Conservation (phyloP, 768 basidiomycete species). For the Tricholoma sp. region DNA sequence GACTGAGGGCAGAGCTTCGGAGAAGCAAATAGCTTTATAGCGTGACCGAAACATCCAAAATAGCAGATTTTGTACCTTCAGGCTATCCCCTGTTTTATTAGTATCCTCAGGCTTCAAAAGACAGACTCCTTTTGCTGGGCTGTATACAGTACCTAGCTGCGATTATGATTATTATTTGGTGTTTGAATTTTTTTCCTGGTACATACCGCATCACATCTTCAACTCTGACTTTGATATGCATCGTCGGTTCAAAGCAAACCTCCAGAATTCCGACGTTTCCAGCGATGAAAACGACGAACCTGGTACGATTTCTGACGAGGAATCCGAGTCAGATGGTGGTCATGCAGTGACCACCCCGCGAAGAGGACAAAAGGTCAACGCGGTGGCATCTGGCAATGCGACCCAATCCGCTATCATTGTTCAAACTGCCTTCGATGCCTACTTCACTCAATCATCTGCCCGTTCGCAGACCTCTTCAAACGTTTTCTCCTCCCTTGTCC, state of each 20-base stretch:
- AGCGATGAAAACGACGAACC: slow-evolving; percentile 12
- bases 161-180: no score
- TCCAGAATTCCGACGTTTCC: background rate
- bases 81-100: no score
- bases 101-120: no score
- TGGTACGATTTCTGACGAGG: slow-evolving; percentile 12
- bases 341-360: slow-evolving; percentile 1
- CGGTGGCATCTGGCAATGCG: slow-evolving; percentile 3
- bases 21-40: background rate
- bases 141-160: no score
- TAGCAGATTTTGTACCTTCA: no score
- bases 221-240: background rate
- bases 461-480: slow-evolving; percentile 72
- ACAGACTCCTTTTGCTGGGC: no score
- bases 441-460: slow-evolving; percentile 63
- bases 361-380: slow-evolving; percentile 10
- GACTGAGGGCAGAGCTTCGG: slow-evolving; percentile 52
- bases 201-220: no score
- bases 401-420: slow-evolving; percentile 37
- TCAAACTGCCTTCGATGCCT: slow-evolving; percentile 78
- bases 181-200: no score
- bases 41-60: no score
- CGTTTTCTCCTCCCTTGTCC: slow-evolving; percentile 71
- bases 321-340: slow-evolving; percentile 11
- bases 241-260: background rate